Evolutionary conservation across 139 green algal species (phyloP).

Genomic region (Micractinium sp.): DNA sequence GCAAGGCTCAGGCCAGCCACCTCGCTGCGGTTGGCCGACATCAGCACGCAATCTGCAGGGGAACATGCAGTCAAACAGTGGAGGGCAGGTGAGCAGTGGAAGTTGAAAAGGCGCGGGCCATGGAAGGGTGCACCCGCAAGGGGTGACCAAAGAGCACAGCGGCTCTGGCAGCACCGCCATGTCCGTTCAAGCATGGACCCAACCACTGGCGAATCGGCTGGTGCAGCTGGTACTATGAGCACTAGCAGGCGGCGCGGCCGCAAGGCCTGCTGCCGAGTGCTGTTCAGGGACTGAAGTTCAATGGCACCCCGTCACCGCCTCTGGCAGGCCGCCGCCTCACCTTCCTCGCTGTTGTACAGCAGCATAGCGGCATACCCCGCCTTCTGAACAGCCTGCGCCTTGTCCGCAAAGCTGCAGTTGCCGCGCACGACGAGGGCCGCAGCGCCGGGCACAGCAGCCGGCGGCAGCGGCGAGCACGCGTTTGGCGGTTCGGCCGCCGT

Average conservation of each 20-base stretch:
- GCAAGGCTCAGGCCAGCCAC: neutral
- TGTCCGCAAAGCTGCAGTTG: conserved; percentile 71
- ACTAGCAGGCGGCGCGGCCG: too few species aligned
- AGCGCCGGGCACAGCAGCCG: neutral
- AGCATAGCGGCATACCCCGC: conserved; percentile 65
- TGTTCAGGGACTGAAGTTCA: neutral
- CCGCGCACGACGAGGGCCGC: conserved; percentile 67
- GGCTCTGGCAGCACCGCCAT: too few species aligned
- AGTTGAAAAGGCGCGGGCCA: neutral
- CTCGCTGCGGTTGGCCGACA: conserved; percentile 45
- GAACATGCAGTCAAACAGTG: neutral
- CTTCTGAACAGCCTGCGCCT: conserved; percentile 56
- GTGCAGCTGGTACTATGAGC: too few species aligned
- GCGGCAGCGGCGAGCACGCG: conserved; percentile 22
- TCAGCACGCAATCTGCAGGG: conserved; percentile 62
- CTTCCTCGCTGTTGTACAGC: conserved; percentile 61
- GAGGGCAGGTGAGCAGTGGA: neutral
- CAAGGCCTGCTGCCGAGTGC: too few species aligned
- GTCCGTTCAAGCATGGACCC: too few species aligned
- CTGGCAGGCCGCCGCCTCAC: too few species aligned
- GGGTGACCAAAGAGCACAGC: too few species aligned
- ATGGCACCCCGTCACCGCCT: neutral
- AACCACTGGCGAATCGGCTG: too few species aligned
- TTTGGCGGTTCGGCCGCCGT: neutral
- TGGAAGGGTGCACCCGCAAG: too few species aligned